Evolutionary conservation across 805 yeast species (phyloP).

Genomic region (Candida wancherniae): DNA sequence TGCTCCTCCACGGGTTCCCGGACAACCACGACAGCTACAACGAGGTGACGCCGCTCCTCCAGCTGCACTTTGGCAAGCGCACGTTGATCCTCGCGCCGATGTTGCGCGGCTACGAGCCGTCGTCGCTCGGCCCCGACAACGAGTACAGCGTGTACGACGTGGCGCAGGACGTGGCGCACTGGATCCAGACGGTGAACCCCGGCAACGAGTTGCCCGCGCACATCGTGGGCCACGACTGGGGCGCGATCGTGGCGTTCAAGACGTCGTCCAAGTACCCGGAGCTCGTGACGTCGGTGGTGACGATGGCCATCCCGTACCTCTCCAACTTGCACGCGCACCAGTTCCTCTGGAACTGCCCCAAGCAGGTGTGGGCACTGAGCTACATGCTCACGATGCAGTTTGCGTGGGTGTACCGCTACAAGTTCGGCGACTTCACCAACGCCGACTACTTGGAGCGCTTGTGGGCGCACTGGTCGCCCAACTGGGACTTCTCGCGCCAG

Average conservation of each 20-base stretch:
- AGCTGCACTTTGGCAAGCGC: conserved; percentile 14
- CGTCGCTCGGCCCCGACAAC: conserved; percentile 22
- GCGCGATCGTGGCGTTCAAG: conserved; percentile 34
- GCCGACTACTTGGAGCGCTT: conserved; percentile 28
- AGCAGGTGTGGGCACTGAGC: conserved; percentile 30
- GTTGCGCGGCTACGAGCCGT: conserved; percentile 35
- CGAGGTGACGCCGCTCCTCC: conserved; percentile 20
- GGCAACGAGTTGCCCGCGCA: conserved; percentile 26
- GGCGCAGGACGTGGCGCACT: conserved; percentile 31
- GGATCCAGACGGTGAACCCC: conserved; percentile 24
- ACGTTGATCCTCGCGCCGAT: conserved; percentile 29
- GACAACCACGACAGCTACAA: conserved; percentile 30
- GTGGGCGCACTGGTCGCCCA: conserved; percentile 39
- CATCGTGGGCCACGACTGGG: conserved; percentile 43
- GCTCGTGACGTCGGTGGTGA: conserved; percentile 26
- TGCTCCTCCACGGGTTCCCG: conserved; percentile 37
- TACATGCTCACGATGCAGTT: conserved; percentile 38
- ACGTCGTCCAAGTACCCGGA: conserved; percentile 33
- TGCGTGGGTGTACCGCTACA: conserved; percentile 18
- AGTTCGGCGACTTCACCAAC: conserved; percentile 13
- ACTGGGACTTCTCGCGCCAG: conserved; percentile 28
- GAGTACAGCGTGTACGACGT: conserved; percentile 26
- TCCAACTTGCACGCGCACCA: conserved; percentile 25
- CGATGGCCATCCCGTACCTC: conserved; percentile 38
- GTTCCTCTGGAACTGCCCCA: conserved; percentile 26